Conservation (phyloP, 106 monocot species). For the Allium sativum region DNA sequence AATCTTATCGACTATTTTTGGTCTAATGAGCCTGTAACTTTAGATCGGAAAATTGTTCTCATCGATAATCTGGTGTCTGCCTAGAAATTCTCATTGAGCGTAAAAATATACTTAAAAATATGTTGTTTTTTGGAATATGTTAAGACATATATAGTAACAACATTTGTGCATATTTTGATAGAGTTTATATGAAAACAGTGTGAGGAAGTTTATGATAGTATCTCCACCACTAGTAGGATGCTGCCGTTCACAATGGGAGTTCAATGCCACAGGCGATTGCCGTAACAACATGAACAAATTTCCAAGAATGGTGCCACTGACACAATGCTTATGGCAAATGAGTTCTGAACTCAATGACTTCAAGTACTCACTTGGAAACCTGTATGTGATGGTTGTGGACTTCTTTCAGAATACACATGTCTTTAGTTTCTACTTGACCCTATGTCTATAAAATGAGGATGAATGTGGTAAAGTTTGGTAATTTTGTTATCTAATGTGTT, state of each 20-base stretch:
- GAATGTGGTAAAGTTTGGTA: neutral
- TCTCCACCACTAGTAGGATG: slow-evolving; percentile 31
- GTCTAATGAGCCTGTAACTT: neutral
- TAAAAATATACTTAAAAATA: neutral
- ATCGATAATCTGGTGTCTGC: neutral
- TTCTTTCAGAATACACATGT: slow-evolving; percentile 15
- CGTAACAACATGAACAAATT: slow-evolving; percentile 22
- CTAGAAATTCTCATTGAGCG: slow-evolving; percentile 6
- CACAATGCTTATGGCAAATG: slow-evolving; percentile 13
- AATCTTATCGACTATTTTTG: slow-evolving; percentile 19
- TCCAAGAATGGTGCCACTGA: slow-evolving; percentile 8
- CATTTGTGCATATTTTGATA: neutral
- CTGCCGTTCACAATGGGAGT: slow-evolving; percentile 25
- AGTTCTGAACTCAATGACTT: slow-evolving; percentile 12
- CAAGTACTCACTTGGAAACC: slow-evolving; percentile 36
- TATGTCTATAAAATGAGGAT: neutral
- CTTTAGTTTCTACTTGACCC: neutral
- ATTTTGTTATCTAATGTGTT: neutral
- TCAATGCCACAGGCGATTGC: slow-evolving; percentile 30
- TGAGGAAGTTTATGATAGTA: slow-evolving; percentile 24
- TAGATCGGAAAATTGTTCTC: neutral
- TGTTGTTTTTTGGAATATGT: no score
- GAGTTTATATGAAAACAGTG: slow-evolving; percentile 19
- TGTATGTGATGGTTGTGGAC: slow-evolving; percentile 17
- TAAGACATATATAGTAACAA: no score